Evolutionary conservation across 176 grass and related monocot species (phyloP), one percentile per base, ranked within the genome.

Genomic region (Rhynchospora tenuis): DNA sequence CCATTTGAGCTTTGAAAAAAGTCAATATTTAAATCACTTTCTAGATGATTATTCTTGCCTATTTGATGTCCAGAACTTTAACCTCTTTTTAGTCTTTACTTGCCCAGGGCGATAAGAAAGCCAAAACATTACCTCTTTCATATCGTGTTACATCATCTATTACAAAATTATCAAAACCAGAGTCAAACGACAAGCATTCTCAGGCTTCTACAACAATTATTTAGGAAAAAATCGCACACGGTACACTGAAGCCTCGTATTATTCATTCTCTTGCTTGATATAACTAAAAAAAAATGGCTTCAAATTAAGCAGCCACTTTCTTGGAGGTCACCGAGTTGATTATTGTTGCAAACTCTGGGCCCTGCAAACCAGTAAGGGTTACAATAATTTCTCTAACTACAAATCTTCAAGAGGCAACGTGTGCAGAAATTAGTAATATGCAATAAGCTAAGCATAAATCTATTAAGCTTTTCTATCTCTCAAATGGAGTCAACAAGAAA

Each of bases 281-380:
- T 20, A 42, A 59, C 31, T 44, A 54, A 27, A 50, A 27, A 50
- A 74, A 69, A 16, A 76, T 12, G 45, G 78, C 48, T n/a, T 54
- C 19, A 71, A 77, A 65, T 99, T 77, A 99, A 61, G 91, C 93
- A 47, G 83, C 62, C 84, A 99, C 91, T 89, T 99, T 99, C 89
- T 99, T 99, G 2, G 93, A 83, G 2, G 91, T 99, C 85, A 93
- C 96, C 0, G 97, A 95, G 85, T 99, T 99, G 83, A 95, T 59
- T 52, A 99, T 99, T 68, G 91, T 93, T 62, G 93, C 78, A 16
- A 99, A 99, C 52, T 99, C 97, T 0, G 86, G 88, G 3, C 85
- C 97, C 93, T 96, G 52, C 38, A 82, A 33, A 43, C 19, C 52
- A n/a, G 31, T 27, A 75, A 52, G 12, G 16, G 7, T 72, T 72